Base-by-base conservation (phyloP, 257 asterid species). In the Petunia secreta region DNA sequence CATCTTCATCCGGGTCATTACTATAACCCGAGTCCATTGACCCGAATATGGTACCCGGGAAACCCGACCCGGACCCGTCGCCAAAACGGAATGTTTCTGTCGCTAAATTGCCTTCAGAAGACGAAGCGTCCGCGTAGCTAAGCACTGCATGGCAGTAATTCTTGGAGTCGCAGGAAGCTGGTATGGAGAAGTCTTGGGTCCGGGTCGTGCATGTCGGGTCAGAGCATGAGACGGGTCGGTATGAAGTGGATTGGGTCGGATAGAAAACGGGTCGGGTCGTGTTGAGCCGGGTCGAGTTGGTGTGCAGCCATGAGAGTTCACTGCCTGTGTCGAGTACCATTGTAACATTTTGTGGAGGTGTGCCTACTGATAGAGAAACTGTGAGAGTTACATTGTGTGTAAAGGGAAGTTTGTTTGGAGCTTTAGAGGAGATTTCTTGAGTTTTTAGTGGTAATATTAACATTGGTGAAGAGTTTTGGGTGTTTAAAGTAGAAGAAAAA, bases 301-400 rank as follows among this genome's bases (percentile, higher is more conserved):
- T 93, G 38, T 89, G 98, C 14, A 94, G 86, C 98, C 98, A 94
- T 16, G 98, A 94, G 82, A 94, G 98, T 84, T 94, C 98, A 43
- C 98, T 94, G 25, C 98, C 98, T 48, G 98, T 93, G 84, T 94
- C 98, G 77, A 94, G 95, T 58, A 94, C 98, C 98, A 94, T 94
- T 69, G 96, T 91, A 40, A 90, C 97, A 34, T 93, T 91, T 89
- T 94, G 98, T 54, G 95, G 92, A 36, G 98, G 98, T 40, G 95
- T 81, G 16, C 98, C 98, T 1, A 92, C 97, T 1, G 93, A 83
- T 34, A 94, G 81, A 11, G 98, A 89, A 15, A 94, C 95, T 0
- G 98, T 94, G 80, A 94, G 98, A 25, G 98, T 94, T 54, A 94
- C 95, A 44, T 94, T 94, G 90, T 91, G 98, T 2, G 95, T 91